Percentiles rank a stretch among this genome's conserved stretches.
Conservation (phyloP, 495 filamentous ascomycete genomes). For the Aspergillus ellipticus region DNA sequence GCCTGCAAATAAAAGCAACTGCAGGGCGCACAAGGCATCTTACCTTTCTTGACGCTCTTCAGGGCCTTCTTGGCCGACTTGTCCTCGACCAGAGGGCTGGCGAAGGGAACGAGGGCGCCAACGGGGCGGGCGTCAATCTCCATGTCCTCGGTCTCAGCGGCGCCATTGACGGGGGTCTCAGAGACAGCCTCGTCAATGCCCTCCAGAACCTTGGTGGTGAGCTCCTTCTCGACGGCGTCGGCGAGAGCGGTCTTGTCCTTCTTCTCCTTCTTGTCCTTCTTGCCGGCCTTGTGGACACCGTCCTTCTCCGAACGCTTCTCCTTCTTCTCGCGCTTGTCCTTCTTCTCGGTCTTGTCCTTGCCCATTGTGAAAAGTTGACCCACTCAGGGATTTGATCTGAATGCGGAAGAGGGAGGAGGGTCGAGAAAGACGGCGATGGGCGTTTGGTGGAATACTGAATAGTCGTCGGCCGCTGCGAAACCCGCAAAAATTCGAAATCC, state of each 20-base stretch:
- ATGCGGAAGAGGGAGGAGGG: slow-evolving; percentile 16
- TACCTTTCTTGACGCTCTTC: slow-evolving; percentile 93
- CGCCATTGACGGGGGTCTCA: slow-evolving; percentile 30
- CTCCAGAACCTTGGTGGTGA: slow-evolving; percentile 50
- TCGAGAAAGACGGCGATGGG: slow-evolving; percentile 16
- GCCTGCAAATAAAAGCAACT: slow-evolving; percentile 4
- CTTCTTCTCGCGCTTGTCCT: slow-evolving; percentile 78
- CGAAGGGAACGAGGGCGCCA: slow-evolving; percentile 87
- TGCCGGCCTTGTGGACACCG: slow-evolving; percentile 65
- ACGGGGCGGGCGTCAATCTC: slow-evolving; percentile 51
- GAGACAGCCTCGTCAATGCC: slow-evolving; percentile 48
- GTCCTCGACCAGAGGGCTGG: slow-evolving; percentile 83
- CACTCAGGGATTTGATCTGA: slow-evolving; percentile 12
- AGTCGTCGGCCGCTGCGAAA: slow-evolving; percentile 22
- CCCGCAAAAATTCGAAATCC: slow-evolving; percentile 39
- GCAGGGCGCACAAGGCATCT: slow-evolving; percentile 20
- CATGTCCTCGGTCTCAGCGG: slow-evolving; percentile 46
- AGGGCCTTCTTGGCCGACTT: slow-evolving; percentile 89
- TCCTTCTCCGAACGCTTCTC: slow-evolving; percentile 74
- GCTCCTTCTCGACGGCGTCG: slow-evolving; percentile 61
- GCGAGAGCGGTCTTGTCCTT: slow-evolving; percentile 60
- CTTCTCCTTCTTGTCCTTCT: slow-evolving; percentile 66
- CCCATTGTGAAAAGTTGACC: slow-evolving; percentile 39
- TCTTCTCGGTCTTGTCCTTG: slow-evolving; percentile 58
- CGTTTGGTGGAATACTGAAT: slow-evolving; percentile 19